Base-by-base conservation (phyloP, 768 basidiomycete genomes). In the Suillus paluster region DNA sequence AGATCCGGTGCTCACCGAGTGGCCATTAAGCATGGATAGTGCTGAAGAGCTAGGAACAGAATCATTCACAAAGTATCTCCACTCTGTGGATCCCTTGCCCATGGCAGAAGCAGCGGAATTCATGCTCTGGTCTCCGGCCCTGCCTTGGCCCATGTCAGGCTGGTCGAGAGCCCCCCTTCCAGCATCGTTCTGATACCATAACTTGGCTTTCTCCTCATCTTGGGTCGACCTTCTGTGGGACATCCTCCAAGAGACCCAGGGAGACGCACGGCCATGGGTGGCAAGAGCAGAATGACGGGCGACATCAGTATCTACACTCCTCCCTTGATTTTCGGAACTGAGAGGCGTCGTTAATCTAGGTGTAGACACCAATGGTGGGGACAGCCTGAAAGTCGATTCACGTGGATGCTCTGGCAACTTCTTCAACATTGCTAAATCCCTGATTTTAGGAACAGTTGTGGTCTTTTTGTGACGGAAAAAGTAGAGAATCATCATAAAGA, bases 401-500 rank as follows among this genome's bases (percentile, higher is more conserved):
- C 72, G 70, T 45, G 41, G 21, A 33, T 69, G 69, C 62, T 69
- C 59, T 2, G 76, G 73, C 34, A 75, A 69, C 21, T 50, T 66
- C 8, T 27, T 19, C 21, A 33, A 8, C 30, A 59, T 58, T 61
- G 21, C 62, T 6, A 46, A 53, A 34, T 60, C 15, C 12, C 44
- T 19, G 11, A 21, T 2, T 12, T 45, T 55, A 58, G 19, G 59
- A 57, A 34, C 36, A 54, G 36, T 63, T 50, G 44, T 62, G 61
- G 59, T 72, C 63, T 39, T 60, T 67, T 38, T 66, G 57, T 58
- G 72, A 72, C 38, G 33, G 56, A 75, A 58, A 67, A 83, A 77
- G n/a, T 81, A 74, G 38, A 73, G 67, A 56, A 88, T 76, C 63
- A 89, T 82, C 62, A 81, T 73, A 68, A 82, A 84, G n/a, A 90